Percentiles rank a stretch among this genome's conserved stretches.
phyloP scores from a whole-genome alignment of 164 flowering plant species.

The Warburgia ugandensis region DNA sequence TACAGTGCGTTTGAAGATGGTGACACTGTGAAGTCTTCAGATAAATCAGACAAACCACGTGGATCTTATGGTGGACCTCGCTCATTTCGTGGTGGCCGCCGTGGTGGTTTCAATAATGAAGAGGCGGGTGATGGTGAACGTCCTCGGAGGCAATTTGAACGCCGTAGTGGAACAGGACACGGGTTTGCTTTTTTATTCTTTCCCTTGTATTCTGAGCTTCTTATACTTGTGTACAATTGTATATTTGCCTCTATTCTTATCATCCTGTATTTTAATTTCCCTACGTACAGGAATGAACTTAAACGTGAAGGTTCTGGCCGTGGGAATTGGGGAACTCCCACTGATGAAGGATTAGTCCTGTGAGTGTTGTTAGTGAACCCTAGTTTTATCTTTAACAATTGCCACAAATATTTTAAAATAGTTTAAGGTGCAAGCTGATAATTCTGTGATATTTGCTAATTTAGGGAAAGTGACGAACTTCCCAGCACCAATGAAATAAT shows the following conservation, averaged over 20 bases:
- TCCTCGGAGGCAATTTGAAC: constrained; percentile 45
- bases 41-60: too few species aligned
- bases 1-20: constrained; percentile 28
- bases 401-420: too few species aligned
- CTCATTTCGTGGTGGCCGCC: constrained; percentile 49
- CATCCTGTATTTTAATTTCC: neutral
- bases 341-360: constrained; percentile 30
- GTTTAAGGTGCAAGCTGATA: too few species aligned
- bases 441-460: neutral
- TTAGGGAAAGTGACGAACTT: constrained; percentile 36
- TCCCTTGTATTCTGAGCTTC: neutral
- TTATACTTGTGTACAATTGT: neutral
- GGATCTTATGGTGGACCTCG: constrained; percentile 39
- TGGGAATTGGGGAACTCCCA: constrained; percentile 59
- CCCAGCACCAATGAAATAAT: constrained; percentile 27
- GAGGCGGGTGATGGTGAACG: constrained; percentile 45
- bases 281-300: constrained; percentile 36
- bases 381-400: neutral
- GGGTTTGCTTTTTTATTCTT: constrained; percentile 27
- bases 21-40: constrained; percentile 27
- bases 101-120: constrained; percentile 49
- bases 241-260: neutral
- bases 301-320: constrained; percentile 65
- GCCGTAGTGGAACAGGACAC: constrained; percentile 60
- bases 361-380: neutral